Evolutionary conservation across 2,329 filamentous ascomycete genomes (phyloP).

Genomic region (Mariannaea elegans): DNA sequence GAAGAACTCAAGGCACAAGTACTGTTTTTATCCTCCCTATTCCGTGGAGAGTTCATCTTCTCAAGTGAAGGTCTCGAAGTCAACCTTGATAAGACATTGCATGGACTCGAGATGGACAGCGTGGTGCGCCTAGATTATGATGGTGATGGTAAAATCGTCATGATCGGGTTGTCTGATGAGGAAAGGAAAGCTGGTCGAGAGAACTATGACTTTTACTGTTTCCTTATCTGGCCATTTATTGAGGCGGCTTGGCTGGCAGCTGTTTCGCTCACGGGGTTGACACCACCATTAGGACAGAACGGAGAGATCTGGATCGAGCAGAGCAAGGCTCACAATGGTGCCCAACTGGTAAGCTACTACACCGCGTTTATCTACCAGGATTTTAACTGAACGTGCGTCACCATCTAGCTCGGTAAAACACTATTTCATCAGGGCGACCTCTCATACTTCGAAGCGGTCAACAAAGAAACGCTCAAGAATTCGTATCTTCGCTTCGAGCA

Average conservation of each 20-base stretch:
- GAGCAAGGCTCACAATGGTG: conserved; percentile 80
- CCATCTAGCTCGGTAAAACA: conserved; percentile 84
- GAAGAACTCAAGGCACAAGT: conserved; percentile 80
- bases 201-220: conserved; percentile 99
- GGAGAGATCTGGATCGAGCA: conserved; percentile 81
- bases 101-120: conserved; percentile 78
- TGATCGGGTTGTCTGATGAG: conserved; percentile 76
- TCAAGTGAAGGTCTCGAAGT: conserved; percentile 81
- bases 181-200: conserved; percentile 85
- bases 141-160: conserved; percentile 64
- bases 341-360: conserved; percentile 71
- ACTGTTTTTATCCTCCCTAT: conserved; percentile 89
- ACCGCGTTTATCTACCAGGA: neutral
- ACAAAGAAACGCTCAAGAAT: conserved; percentile 97
- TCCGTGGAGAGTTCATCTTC: conserved; percentile 97
- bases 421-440: conserved; percentile 97
- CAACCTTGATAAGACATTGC: conserved; percentile 84
- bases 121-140: conserved; percentile 75
- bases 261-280: conserved; percentile 85
- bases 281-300: conserved; percentile 70
- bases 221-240: conserved; percentile 98
- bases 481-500: conserved; percentile 88
- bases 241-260: conserved; percentile 93
- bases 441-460: conserved; percentile 97
- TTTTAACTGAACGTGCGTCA: conserved; percentile 18